Percentiles rank a stretch among this genome's conserved stretches.
Evolutionary conservation across 2,329 filamentous ascomycete genomes (phyloP).

Genomic region (Acephala macrosclerotiorum): DNA sequence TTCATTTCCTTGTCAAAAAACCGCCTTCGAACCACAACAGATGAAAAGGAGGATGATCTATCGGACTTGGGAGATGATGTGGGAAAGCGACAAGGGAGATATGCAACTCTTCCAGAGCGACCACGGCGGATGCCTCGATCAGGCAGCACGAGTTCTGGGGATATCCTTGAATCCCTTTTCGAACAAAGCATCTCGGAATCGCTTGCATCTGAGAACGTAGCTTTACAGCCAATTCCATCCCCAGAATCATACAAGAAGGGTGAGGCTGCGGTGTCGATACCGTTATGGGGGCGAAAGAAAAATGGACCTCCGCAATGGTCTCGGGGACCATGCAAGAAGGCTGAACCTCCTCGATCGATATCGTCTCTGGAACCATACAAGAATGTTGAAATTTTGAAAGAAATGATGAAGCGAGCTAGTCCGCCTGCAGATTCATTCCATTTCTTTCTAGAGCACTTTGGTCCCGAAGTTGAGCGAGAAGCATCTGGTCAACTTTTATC

Average conservation of each 20-base stretch:
- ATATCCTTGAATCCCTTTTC: conserved; percentile 44
- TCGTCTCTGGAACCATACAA: conserved; percentile 39
- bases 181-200: conserved; percentile 35
- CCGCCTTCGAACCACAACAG: conserved; percentile 25
- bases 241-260: conserved; percentile 40
- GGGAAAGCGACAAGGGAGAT: conserved; percentile 10
- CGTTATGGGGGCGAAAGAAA: too few species aligned
- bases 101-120: conserved; percentile 11
- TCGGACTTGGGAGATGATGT: conserved; percentile 17
- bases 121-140: conserved; percentile 16
- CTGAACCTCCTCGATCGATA: conserved; percentile 6
- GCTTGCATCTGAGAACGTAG: conserved; percentile 16
- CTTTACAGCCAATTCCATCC: conserved; percentile 15
- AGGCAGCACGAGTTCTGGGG: conserved; percentile 26
- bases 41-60: conserved; percentile 24
- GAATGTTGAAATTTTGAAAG: conserved; percentile 36
- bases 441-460: conserved; percentile 44
- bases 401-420: conserved; percentile 36
- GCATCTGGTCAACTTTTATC: conserved; percentile 12
- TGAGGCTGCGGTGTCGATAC: neutral
- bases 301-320: too few species aligned
- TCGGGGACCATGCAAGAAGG: too few species aligned
- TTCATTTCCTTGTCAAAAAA: conserved; percentile 39
- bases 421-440: conserved; percentile 38
- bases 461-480: conserved; percentile 31